Evolutionary conservation across 495 filamentous ascomycete species (phyloP).

Genomic region (Annulohypoxylon moriforme): DNA sequence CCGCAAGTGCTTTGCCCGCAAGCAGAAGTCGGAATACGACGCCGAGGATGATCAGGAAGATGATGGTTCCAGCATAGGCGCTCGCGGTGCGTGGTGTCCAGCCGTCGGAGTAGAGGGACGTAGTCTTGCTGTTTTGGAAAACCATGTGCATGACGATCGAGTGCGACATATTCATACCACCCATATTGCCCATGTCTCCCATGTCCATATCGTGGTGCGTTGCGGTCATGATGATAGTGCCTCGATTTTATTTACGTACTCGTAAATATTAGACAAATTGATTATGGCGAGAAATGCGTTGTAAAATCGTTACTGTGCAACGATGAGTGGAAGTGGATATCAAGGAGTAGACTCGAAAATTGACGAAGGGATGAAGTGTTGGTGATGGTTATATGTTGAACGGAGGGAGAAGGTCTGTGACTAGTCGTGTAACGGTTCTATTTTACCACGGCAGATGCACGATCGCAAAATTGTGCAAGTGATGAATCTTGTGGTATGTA

Average conservation of each 20-base stretch:
- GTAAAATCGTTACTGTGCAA: neutral
- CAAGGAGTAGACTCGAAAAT: neutral
- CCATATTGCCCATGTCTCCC: conserved; percentile 35
- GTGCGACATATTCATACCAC: conserved; percentile 32
- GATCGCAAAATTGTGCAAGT: neutral
- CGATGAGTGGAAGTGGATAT: neutral
- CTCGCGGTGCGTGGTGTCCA: conserved; percentile 79
- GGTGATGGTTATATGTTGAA: conserved; percentile 14
- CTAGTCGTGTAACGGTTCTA: conserved; percentile 11
- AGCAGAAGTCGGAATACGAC: conserved; percentile 73
- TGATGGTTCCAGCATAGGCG: conserved; percentile 84
- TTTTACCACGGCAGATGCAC: conserved; percentile 4
- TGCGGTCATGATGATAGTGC: conserved; percentile 8
- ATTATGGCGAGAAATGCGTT: neutral
- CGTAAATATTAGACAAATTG: neutral
- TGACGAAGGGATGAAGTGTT: conserved; percentile 4
- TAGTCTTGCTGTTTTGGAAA: conserved; percentile 74
- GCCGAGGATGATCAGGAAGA: conserved; percentile 83
- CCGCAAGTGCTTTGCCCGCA: conserved; percentile 70
- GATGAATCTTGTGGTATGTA: neutral
- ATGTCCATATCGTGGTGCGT: conserved; percentile 34
- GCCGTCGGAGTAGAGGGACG: conserved; percentile 75
- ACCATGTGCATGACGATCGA: conserved; percentile 59
- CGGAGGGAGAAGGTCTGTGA: neutral
- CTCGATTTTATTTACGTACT: neutral